Evolutionary conservation across 2,329 filamentous ascomycete species (phyloP).

Genomic region (Alternaria dauci): DNA sequence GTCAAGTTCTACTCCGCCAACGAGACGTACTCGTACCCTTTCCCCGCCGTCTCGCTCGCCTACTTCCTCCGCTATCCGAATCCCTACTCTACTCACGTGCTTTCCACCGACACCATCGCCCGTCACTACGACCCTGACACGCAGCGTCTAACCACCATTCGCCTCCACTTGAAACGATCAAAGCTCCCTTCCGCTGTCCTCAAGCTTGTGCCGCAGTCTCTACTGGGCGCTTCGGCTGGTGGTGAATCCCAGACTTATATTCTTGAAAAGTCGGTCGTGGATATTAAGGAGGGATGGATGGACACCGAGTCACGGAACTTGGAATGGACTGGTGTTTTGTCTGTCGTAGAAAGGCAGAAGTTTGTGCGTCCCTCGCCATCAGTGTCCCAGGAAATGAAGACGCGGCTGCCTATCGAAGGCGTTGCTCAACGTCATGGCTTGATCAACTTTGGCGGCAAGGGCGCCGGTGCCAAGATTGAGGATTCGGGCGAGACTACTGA

Average conservation of each 20-base stretch:
- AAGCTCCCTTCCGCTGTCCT: conserved; percentile 77
- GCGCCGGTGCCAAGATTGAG: conserved; percentile 39
- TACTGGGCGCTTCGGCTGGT: conserved; percentile 66
- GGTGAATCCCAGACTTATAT: conserved; percentile 80
- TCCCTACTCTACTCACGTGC: conserved; percentile 81
- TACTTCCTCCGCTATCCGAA: conserved; percentile 92
- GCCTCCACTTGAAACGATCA: conserved; percentile 82
- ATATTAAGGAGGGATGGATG: conserved; percentile 84
- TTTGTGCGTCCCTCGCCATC: conserved; percentile 62
- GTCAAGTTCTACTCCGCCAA: conserved; percentile 64
- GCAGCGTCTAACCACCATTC: conserved; percentile 78
- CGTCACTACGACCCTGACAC: conserved; percentile 76
- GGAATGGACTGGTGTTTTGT: conserved; percentile 82
- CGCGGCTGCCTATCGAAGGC: conserved; percentile 44
- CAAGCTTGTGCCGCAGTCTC: conserved; percentile 75
- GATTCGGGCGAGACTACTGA: conserved; percentile 62
- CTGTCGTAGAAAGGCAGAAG: conserved; percentile 77
- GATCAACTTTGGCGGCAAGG: conserved; percentile 36
- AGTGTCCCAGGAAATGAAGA: conserved; percentile 34
- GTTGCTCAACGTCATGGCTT: conserved; percentile 44
- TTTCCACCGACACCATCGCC: conserved; percentile 83
- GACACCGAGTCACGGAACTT: conserved; percentile 81
- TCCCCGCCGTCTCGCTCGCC: conserved; percentile 84
- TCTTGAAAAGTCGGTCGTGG: conserved; percentile 79
- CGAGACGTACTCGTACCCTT: conserved; percentile 80